Conservation (phyloP, 2,329 filamentous ascomycete species). For the Pseudocercospora vitis region DNA sequence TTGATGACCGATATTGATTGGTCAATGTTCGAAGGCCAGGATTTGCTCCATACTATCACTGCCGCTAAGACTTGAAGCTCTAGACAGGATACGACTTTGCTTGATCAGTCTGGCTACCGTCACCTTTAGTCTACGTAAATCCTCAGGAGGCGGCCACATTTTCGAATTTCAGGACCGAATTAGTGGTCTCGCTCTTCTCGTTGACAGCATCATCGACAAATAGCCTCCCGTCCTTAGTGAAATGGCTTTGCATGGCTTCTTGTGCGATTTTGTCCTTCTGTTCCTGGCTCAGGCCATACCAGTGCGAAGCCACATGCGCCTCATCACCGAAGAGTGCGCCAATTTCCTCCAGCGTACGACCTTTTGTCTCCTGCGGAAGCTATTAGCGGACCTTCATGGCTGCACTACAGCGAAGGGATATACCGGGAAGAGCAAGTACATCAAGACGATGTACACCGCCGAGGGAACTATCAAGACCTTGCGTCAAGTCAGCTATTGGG, state of each 20-base stretch:
- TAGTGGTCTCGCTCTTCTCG: neutral
- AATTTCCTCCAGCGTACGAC: constrained; percentile 45
- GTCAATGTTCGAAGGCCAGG: constrained; percentile 1
- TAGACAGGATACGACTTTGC: too few species aligned
- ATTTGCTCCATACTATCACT: neutral
- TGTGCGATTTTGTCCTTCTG: constrained; percentile 25
- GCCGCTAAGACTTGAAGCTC: neutral
- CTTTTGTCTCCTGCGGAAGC: constrained; percentile 22
- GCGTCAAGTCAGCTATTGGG: neutral
- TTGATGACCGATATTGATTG: constrained; percentile 11
- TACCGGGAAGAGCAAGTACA: constrained; percentile 27
- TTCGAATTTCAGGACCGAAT: neutral
- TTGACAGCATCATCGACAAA: neutral
- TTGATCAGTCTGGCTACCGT: too few species aligned
- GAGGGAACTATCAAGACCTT: constrained; percentile 41
- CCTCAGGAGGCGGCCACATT: neutral
- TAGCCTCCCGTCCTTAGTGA: neutral
- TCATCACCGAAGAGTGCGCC: constrained; percentile 37
- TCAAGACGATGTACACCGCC: constrained; percentile 25
- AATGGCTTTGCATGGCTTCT: constrained; percentile 20
- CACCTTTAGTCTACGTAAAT: too few species aligned
- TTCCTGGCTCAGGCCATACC: constrained; percentile 28
- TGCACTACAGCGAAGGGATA: neutral
- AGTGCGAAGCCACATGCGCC: constrained; percentile 26
- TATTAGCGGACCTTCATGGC: too few species aligned